A percentile compares a stretch with the other conserved stretches of the same genome.
These are phyloP conservation scores for Musa itinerans DNA, from an alignment of 176 grass and related monocot species.

Conservation along the genomic window DNA sequence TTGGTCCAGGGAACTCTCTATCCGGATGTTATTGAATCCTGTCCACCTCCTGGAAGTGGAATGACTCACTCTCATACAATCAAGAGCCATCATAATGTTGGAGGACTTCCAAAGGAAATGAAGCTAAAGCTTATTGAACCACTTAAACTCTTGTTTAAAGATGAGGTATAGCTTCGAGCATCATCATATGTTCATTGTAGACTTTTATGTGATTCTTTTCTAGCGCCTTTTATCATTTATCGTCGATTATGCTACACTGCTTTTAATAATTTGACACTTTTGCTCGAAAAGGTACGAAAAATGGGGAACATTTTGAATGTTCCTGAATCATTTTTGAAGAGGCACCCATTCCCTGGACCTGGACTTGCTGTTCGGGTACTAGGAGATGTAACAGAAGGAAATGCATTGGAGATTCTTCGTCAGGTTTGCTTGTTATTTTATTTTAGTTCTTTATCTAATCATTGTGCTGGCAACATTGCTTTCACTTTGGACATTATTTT, in stretches of 20 bases:
- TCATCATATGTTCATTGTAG: constrained; percentile 1
- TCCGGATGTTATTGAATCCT: constrained; percentile 91
- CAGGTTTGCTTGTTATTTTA: constrained; percentile 36
- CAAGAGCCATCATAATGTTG: constrained; percentile 91
- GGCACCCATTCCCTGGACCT: constrained; percentile 92
- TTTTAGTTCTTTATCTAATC: not conserved
- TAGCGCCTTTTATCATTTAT: no score
- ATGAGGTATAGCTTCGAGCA: constrained; percentile 38
- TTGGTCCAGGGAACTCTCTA: constrained; percentile 86
- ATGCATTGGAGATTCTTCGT: constrained; percentile 77
- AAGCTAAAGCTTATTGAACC: constrained; percentile 81
- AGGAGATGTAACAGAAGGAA: constrained; percentile 85
- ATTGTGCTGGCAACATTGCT: no score
- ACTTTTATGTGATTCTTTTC: not conserved
- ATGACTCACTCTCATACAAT: constrained; percentile 84
- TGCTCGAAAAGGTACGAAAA: constrained; percentile 56
- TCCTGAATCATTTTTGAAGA: constrained; percentile 80
- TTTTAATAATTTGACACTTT: not conserved
- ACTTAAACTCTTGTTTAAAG: constrained; percentile 82
- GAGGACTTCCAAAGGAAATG: constrained; percentile 84
- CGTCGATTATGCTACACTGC: not conserved
- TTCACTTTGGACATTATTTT: not conserved
- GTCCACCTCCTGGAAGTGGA: constrained; percentile 71
- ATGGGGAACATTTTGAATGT: constrained; percentile 75
- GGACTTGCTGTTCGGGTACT: constrained; percentile 80